phyloP scores from a whole-genome alignment of 306 rosid genomes.

The Fagus sylvatica region DNA sequence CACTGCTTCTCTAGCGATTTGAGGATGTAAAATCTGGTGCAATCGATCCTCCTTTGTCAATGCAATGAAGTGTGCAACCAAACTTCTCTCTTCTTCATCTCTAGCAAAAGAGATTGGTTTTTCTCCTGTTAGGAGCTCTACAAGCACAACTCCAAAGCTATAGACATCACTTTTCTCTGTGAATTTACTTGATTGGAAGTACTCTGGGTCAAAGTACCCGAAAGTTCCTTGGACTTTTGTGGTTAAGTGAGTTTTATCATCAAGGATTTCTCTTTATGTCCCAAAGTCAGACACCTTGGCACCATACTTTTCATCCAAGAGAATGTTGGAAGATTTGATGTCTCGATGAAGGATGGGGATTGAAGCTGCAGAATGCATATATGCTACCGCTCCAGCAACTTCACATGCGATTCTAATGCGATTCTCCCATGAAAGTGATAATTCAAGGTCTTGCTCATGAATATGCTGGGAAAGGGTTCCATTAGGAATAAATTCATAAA shows the following conservation, averaged over 20 bases:
- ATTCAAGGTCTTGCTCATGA: not conserved
- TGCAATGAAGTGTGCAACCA: not conserved
- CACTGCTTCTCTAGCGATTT: not conserved
- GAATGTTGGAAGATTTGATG: not conserved
- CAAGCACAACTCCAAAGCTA: not conserved
- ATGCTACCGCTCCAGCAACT: no score
- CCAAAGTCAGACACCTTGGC: no score
- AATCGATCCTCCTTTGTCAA: not conserved
- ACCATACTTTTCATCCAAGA: conserved; percentile 7
- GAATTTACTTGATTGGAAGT: conserved; percentile 4
- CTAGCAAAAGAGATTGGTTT: conserved; percentile 8
- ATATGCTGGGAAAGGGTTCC: not conserved
- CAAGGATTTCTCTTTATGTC: no score
- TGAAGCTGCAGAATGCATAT: not conserved
- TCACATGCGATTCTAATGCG: no score
- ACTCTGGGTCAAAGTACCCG: conserved; percentile 16
- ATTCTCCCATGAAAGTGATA: conserved; percentile 2
- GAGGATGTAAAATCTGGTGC: conserved; percentile 6
- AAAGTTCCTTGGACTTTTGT: conserved; percentile 15
- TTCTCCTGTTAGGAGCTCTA: conserved; percentile 13
- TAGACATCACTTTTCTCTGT: no score
- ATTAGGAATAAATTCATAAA: not conserved
- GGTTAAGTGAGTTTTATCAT: no score
- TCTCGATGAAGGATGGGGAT: conserved; percentile 21
- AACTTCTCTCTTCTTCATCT: not conserved